Conservation (phyloP, 208 protist species). For the Angomonas ambiguus region DNA sequence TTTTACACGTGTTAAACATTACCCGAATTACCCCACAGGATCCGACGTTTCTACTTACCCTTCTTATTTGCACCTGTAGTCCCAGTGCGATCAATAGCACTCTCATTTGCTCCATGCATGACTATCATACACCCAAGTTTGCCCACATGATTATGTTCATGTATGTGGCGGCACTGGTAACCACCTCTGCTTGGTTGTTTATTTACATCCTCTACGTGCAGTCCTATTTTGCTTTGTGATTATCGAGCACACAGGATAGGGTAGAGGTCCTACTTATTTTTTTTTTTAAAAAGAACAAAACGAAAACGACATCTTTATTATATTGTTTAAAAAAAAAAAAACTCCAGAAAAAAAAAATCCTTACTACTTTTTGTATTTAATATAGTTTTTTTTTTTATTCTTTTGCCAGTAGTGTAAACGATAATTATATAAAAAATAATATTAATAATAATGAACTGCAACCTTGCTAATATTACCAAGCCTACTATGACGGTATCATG, state of each 20-base stretch:
- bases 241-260: too few relatives aligned
- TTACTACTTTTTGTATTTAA: not conserved
- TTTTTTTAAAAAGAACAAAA: too few relatives aligned
- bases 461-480: too few relatives aligned
- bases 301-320: too few relatives aligned
- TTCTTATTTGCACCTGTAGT: slow-evolving; percentile 51
- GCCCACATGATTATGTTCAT: slow-evolving; percentile 60
- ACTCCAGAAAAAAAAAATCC: not conserved
- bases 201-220: slow-evolving; percentile 11
- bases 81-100: slow-evolving; percentile 68
- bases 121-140: slow-evolving; percentile 51
- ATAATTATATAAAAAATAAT: too few relatives aligned
- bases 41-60: slow-evolving; percentile 51
- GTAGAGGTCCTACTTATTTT: too few relatives aligned
- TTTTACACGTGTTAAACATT: slow-evolving; percentile 44
- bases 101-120: slow-evolving; percentile 62
- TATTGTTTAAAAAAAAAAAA: too few relatives aligned
- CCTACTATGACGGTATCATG: too few relatives aligned
- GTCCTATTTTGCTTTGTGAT: not conserved
- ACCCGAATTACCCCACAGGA: slow-evolving; percentile 35
- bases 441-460: too few relatives aligned
- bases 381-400: too few relatives aligned
- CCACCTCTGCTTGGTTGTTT: slow-evolving; percentile 51
- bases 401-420: too few relatives aligned
- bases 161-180: slow-evolving; percentile 51